Conservation (phyloP, 1,139 yeast genomes). For the Suhomyces taliae region DNA sequence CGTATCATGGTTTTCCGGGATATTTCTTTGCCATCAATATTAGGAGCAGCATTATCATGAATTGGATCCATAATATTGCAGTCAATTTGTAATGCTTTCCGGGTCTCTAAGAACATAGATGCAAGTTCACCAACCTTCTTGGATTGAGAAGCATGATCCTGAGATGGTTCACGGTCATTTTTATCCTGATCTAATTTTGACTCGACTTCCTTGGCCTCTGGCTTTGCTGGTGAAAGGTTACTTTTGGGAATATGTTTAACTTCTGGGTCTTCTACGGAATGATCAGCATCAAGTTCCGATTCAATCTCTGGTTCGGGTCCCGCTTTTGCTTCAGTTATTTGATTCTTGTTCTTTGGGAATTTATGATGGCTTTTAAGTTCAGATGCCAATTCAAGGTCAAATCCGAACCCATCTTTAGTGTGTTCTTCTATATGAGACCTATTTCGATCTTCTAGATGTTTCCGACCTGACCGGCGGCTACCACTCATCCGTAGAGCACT, state of each 20-base stretch:
- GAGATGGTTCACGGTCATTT: neutral
- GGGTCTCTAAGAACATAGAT: conserved; percentile 41
- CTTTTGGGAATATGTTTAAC: no score
- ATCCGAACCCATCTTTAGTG: conserved; percentile 4
- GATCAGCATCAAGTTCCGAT: no score
- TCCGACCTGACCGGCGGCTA: conserved; percentile 1
- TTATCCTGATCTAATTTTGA: no score
- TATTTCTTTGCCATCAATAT: conserved; percentile 15
- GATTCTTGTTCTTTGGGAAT: neutral
- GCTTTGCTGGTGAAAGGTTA: no score
- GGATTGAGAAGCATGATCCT: conserved; percentile 11
- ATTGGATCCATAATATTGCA: conserved; percentile 38
- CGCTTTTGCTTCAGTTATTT: no score
- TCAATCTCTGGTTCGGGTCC: no score
- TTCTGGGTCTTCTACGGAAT: no score
- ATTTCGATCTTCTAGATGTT: neutral
- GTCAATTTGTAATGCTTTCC: conserved; percentile 43
- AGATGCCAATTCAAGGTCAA: conserved; percentile 3
- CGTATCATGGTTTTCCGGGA: conserved; percentile 46
- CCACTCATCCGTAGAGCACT: conserved; percentile 2
- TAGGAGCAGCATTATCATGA: conserved; percentile 13
- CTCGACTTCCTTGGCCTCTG: no score
- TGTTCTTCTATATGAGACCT: conserved; percentile 2
- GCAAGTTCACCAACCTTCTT: conserved; percentile 47
- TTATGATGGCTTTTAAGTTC: neutral